A percentile compares a stretch with the other conserved stretches of the same genome.
Evolutionary conservation across 2,329 filamentous ascomycete species (phyloP).

Genomic region (Ophiostoma australiae): DNA sequence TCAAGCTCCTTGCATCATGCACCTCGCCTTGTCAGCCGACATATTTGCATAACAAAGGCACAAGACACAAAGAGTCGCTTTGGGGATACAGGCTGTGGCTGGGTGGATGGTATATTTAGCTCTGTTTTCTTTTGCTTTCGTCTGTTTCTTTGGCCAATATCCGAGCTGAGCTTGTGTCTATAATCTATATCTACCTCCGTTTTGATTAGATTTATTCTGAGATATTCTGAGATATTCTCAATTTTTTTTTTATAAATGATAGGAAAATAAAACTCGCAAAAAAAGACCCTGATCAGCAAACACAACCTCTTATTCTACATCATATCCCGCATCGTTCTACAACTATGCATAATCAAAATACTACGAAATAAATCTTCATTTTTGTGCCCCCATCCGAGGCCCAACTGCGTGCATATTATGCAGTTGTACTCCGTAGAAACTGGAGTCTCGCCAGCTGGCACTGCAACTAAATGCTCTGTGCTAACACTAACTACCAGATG

Average conservation of each 20-base stretch:
- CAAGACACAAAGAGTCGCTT: not conserved
- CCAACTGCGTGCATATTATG: slow-evolving; percentile 7
- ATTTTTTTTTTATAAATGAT: no score
- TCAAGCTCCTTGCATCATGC: not conserved
- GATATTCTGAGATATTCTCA: no score
- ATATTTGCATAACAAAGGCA: slow-evolving; percentile 13
- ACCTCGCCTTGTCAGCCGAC: slow-evolving; percentile 18
- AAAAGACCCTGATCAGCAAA: no score
- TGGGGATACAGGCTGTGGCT: not conserved
- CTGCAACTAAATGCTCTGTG: not conserved
- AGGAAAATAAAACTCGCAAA: no score
- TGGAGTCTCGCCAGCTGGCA: slow-evolving; percentile 11
- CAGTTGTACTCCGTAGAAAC: slow-evolving; percentile 11
- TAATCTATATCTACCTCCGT: not conserved
- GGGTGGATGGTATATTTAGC: not conserved
- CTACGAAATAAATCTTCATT: not conserved
- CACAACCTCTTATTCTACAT: no score
- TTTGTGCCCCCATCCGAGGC: not conserved
- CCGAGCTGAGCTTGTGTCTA: not conserved
- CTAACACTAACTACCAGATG: not conserved
- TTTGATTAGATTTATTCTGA: no score
- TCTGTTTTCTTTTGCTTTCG: not conserved
- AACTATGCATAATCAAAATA: not conserved
- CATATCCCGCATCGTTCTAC: no score
- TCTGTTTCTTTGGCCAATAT: not conserved